Evolutionary conservation across 352 stramenopile species (phyloP), one percentile per base, ranked within the genome.

Genomic region (Pythium rishiriense): DNA sequence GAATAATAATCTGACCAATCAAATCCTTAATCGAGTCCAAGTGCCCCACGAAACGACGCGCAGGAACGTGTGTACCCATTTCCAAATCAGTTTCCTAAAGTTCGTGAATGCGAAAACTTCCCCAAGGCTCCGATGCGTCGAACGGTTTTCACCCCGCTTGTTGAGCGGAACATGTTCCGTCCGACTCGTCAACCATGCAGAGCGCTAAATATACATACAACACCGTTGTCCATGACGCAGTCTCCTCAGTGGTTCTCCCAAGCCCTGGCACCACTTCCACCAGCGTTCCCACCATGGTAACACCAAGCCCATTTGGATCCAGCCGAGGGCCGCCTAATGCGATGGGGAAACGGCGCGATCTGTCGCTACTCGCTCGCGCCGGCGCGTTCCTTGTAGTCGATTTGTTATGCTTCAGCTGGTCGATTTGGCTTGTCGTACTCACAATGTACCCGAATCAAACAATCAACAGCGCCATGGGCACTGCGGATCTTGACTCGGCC

Each of bases 61-160:
- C 42, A 78, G 70, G 70, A 72, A 70, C 64, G 72, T 72, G 58
- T n/a, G n/a, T n/a, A n/a, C n/a, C n/a, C n/a, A n/a, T n/a, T n/a
- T n/a, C 31, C 33, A 17, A 21, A 24, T 15, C 21, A 21, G 3
- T 31, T 29, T 28, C 31, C 11, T 21, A 37, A 22, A 21, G 21
- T 53, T 53, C 6, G 21, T 6, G 46, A 37, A 53, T n/a, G n/a
- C n/a, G n/a, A n/a, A n/a, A n/a, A n/a, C n/a, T n/a, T n/a, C n/a
- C n/a, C n/a, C n/a, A n/a, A n/a, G n/a, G n/a, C n/a, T n/a, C n/a
- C n/a, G n/a, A n/a, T n/a, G n/a, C 46, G 12, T 37, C n/a, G 19
- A 50, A 14, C n/a, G 4, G 15, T 29, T 8, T 26, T 50, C 31
- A 37, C 31, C 6, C 31, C 31, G 31, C 11, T 37, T 37, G 6